Evolutionary conservation across 2,329 filamentous ascomycete species (phyloP).

Genomic region (Lomentospora prolificans): DNA sequence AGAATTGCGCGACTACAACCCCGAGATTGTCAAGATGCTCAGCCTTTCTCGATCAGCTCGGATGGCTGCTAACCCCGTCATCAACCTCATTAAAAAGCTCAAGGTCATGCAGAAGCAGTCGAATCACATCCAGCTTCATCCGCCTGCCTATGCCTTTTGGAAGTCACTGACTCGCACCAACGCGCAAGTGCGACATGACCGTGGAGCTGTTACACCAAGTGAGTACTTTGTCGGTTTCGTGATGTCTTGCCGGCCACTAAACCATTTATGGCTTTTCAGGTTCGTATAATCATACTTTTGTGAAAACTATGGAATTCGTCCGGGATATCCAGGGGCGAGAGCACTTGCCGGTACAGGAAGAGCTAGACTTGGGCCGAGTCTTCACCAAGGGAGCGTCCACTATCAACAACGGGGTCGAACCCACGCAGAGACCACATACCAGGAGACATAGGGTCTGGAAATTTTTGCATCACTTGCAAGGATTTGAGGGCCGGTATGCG

Average conservation of each 20-base stretch:
- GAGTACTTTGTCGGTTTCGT: background rate
- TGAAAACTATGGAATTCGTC: conserved; percentile 31
- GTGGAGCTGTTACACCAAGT: conserved; percentile 47
- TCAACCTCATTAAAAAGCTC: conserved; percentile 36
- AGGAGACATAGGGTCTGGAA: conserved; percentile 36
- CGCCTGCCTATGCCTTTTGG: conserved; percentile 42
- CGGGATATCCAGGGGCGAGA: conserved; percentile 30
- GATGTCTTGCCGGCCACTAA: too few relatives aligned
- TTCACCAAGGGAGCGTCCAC: background rate
- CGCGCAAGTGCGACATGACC: conserved; percentile 47
- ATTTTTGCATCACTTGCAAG: conserved; percentile 41
- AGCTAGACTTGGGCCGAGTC: conserved; percentile 11
- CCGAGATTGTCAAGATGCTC: conserved; percentile 42
- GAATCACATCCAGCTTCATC: conserved; percentile 30
- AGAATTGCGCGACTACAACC: conserved; percentile 32
- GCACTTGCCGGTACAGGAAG: conserved; percentile 21
- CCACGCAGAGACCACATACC: background rate
- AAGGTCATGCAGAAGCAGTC: conserved; percentile 34
- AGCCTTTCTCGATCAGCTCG: conserved; percentile 45
- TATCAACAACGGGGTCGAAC: background rate
- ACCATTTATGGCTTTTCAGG: too few relatives aligned
- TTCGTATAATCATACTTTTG: conserved; percentile 34
- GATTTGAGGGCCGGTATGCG: conserved; percentile 47
- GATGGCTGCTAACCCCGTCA: conserved; percentile 38
- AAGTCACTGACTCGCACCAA: conserved; percentile 46